phyloP scores from a whole-genome alignment of 176 grass and related monocot species.

The Calamus simplicifolius region DNA sequence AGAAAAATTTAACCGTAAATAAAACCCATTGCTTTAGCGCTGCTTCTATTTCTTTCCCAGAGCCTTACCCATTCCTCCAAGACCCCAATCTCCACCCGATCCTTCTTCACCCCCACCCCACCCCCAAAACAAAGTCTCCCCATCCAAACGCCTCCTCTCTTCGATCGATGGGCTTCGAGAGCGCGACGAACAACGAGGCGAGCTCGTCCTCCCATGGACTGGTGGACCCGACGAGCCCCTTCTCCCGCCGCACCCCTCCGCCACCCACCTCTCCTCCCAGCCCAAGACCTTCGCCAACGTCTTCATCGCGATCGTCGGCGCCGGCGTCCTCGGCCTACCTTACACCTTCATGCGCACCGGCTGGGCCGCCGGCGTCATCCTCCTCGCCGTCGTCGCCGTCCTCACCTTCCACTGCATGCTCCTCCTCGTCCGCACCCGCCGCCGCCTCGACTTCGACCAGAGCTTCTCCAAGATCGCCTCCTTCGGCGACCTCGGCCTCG shows the following conservation, averaged over 20 bases:
- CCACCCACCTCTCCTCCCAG: conserved; percentile 53
- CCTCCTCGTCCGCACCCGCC: conserved; percentile 68
- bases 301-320: conserved; percentile 85
- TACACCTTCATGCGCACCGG: conserved; percentile 97
- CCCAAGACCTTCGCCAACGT: conserved; percentile 97
- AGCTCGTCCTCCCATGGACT: conserved; percentile 48
- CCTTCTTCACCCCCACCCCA: no score
- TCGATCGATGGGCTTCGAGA: conserved; percentile 45
- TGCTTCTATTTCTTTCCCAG: no score
- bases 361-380: conserved; percentile 55
- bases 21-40: no score
- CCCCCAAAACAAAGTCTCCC: no score
- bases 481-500: conserved; percentile 74
- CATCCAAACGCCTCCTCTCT: no score
- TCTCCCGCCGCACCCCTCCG: conserved; percentile 36
- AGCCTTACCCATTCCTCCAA: no score
- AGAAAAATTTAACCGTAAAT: no score
- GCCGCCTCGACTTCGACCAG: conserved; percentile 33
- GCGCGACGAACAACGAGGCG: conserved; percentile 46
- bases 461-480: conserved; percentile 52
- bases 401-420: conserved; percentile 96
- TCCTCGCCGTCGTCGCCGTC: conserved; percentile 58
- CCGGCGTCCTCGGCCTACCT: conserved; percentile 86
- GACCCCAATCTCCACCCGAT: no score
- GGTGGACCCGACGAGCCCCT: conserved; percentile 26